Percentiles rank a stretch among this genome's conserved stretches.
phyloP scores from a whole-genome alignment of 2,329 filamentous ascomycete genomes.

The Aspergillus fischeri region DNA sequence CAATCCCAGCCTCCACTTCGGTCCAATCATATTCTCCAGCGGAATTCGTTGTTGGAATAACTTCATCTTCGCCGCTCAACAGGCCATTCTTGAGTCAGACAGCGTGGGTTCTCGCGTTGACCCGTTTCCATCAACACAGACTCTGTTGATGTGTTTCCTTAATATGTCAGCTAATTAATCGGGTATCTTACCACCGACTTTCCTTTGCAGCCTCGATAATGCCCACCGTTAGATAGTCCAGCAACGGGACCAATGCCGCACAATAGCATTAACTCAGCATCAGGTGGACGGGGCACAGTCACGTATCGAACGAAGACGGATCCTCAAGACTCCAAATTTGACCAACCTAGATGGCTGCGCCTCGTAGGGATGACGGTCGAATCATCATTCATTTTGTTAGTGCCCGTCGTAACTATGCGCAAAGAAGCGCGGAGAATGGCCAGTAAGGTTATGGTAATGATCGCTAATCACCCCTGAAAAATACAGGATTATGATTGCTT shows the following conservation, averaged over 20 bases:
- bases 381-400: constrained; percentile 79
- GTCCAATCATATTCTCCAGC: not conserved
- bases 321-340: constrained; percentile 2
- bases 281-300: not conserved
- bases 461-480: constrained; percentile 2
- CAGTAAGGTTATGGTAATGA: not conserved
- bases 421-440: not conserved
- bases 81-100: not conserved
- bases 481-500: constrained; percentile 63
- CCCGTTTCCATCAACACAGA: not conserved
- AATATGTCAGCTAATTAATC: not conserved
- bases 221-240: not conserved
- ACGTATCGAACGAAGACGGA: not conserved
- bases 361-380: constrained; percentile 55
- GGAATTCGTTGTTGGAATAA: not conserved
- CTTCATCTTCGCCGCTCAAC: not conserved
- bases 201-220: not conserved
- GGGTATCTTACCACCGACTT: not conserved
- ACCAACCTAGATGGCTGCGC: constrained; percentile 16
- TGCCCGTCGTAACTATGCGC: constrained; percentile 4
- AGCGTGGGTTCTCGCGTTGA: not conserved
- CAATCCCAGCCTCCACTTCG: not conserved
- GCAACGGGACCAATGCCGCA: not conserved
- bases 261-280: not conserved
- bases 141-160: not conserved